Evolutionary conservation across 2,329 filamentous ascomycete species (phyloP).

Genomic region (Orbilia brochopaga): DNA sequence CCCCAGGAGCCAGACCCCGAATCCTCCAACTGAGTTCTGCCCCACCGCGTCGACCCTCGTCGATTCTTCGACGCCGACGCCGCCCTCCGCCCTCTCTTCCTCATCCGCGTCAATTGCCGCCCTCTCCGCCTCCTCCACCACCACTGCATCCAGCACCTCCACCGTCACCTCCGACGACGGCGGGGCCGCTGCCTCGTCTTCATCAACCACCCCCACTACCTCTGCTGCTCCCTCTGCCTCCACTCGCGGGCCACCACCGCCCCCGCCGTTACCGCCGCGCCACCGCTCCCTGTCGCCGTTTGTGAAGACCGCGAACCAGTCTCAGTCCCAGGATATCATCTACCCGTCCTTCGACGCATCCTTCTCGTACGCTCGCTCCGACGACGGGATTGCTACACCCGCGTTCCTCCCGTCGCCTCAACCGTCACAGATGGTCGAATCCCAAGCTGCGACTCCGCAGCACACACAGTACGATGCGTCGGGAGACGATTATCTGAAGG

Average conservation of each 20-base stretch:
- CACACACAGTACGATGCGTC: constrained; percentile 36
- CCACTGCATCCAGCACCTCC: background rate
- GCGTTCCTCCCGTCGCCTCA: constrained; percentile 43
- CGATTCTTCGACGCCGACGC: constrained; percentile 35
- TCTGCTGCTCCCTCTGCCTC: background rate
- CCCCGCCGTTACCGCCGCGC: constrained; percentile 8
- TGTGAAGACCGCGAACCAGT: constrained; percentile 16
- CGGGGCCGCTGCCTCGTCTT: constrained; percentile 9
- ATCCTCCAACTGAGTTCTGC: constrained; percentile 51
- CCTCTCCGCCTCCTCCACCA: background rate
- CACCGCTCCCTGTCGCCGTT: constrained; percentile 35
- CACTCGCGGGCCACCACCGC: background rate
- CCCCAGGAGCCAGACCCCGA: constrained; percentile 49
- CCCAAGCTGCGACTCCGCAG: constrained; percentile 43
- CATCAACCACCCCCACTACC: background rate
- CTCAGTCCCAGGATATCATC: constrained; percentile 28
- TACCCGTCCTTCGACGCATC: constrained; percentile 22
- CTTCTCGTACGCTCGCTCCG: constrained; percentile 41
- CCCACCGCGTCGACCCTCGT: constrained; percentile 34
- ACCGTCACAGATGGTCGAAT: constrained; percentile 50
- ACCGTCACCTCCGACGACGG: background rate
- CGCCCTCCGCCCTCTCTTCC: background rate
- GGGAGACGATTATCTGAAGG: constrained; percentile 16
- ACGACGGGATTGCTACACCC: constrained; percentile 41
- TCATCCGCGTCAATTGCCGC: constrained; percentile 32